A percentile compares a stretch with the other conserved stretches of the same genome.
phyloP scores from a whole-genome alignment of 768 basidiomycete genomes.

The Pluteus cervinus region DNA sequence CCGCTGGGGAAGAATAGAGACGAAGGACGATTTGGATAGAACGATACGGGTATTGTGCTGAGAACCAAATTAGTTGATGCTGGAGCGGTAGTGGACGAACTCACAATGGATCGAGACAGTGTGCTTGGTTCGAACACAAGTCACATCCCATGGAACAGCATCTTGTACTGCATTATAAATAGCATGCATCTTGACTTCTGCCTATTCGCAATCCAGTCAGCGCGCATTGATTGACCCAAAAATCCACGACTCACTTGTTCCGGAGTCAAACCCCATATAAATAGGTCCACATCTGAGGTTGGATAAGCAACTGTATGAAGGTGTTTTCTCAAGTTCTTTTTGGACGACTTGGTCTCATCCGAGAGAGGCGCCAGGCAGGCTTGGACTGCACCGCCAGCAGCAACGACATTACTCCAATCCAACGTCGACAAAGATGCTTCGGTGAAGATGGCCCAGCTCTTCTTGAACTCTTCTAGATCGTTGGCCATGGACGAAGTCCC shows the following conservation, averaged over 20 bases:
- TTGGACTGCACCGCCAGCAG: constrained; percentile 39
- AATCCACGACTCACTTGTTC: constrained; percentile 22
- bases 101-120: constrained; percentile 41
- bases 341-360: constrained; percentile 27
- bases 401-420: constrained; percentile 42
- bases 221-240: not conserved
- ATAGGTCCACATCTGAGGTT: constrained; percentile 41
- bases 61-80: too few relatives aligned
- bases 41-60: constrained; percentile 42
- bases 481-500: too few relatives aligned
- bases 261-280: constrained; percentile 37
- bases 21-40: constrained; percentile 42
- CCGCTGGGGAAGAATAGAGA: constrained; percentile 41
- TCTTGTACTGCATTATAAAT: constrained; percentile 43
- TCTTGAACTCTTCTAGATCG: constrained; percentile 33
- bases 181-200: constrained; percentile 35
- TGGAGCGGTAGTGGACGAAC: too few relatives aligned
- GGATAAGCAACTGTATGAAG: constrained; percentile 34
- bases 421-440: constrained; percentile 39
- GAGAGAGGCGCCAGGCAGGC: constrained; percentile 36
- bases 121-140: constrained; percentile 41
- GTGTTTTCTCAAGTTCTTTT: constrained; percentile 33
- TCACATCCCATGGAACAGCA: constrained; percentile 44
- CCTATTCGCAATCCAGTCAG: constrained; percentile 16
- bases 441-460: constrained; percentile 40